These are phyloP conservation scores for Babesia ovata DNA, from an alignment of 169 alveolate genomes.

Conservation along the genomic window DNA sequence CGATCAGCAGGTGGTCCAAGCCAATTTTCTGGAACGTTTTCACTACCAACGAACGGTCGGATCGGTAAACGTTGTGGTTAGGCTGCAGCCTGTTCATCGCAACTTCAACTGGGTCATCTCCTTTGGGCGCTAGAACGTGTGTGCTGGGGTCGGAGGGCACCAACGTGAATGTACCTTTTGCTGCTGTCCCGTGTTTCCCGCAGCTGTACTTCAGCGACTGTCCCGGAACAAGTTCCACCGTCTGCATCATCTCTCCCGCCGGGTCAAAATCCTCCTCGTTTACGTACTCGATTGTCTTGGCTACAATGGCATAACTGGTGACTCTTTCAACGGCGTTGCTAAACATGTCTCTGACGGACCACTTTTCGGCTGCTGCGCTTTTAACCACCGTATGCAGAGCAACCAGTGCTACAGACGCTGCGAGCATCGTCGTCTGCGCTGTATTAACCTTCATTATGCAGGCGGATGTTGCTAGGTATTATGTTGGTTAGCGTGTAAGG, in stretches of 20 bases:
- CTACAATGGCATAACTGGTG: constrained; percentile 17
- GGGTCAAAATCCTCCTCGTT: constrained; percentile 38
- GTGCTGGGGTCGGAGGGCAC: constrained; percentile 28
- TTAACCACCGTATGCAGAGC: neutral
- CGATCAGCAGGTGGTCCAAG: constrained; percentile 33
- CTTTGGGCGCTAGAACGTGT: constrained; percentile 37
- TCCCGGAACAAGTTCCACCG: constrained; percentile 40
- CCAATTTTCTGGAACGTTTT: constrained; percentile 12
- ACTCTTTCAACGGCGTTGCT: constrained; percentile 1
- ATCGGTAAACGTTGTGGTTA: constrained; percentile 38
- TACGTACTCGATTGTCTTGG: constrained; percentile 20
- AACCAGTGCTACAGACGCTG: neutral
- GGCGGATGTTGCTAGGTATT: neutral
- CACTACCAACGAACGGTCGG: constrained; percentile 26
- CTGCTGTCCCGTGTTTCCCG: constrained; percentile 9
- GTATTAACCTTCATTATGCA: neutral
- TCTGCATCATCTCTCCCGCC: constrained; percentile 16
- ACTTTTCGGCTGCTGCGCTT: neutral
- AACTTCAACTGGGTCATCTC: constrained; percentile 35
- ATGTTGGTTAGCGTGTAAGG: neutral
- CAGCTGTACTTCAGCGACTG: constrained; percentile 40
- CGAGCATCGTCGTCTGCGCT: neutral
- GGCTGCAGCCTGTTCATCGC: constrained; percentile 28
- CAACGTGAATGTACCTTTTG: constrained; percentile 8
- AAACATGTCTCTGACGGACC: constrained; percentile 17